These are phyloP conservation scores for Fusarium sp. DNA, from an alignment of 2,329 filamentous ascomycete species.

Conservation along the genomic window DNA sequence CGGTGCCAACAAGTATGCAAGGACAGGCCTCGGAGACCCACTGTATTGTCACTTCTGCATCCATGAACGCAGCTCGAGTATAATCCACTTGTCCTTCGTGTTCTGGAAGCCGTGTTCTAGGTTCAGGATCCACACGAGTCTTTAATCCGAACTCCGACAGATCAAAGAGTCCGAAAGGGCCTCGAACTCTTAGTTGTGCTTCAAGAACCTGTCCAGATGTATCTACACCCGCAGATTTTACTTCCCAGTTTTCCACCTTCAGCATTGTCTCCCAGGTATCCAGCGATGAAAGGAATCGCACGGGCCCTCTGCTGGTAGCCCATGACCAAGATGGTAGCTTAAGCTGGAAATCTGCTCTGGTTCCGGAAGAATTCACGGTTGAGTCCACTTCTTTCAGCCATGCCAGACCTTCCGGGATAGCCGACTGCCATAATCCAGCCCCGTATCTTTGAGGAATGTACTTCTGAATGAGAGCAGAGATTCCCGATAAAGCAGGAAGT, in stretches of 20 bases:
- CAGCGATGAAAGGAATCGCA: not conserved
- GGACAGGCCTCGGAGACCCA: rapidly evolving
- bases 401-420: not conserved
- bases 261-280: not conserved
- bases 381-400: not conserved
- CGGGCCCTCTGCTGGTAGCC: not conserved
- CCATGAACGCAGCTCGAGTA: not conserved
- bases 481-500: not conserved
- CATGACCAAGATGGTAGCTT: not conserved
- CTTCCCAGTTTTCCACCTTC: not conserved
- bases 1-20: not conserved
- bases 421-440: not conserved
- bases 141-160: rapidly evolving
- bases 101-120: not conserved
- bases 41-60: not conserved
- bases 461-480: not conserved
- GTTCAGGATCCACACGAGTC: no score
- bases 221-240: not conserved
- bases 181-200: not conserved
- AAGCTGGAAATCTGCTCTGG: not conserved
- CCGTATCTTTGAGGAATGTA: not conserved
- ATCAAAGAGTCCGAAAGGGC: rapidly evolving
- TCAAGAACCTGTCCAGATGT: not conserved
- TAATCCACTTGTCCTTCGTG: not conserved
- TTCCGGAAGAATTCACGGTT: not conserved